Evolutionary conservation across 179 eudicot species (phyloP), one percentile per base, ranked within the genome.

Genomic region (Gypsophila paniculata): DNA sequence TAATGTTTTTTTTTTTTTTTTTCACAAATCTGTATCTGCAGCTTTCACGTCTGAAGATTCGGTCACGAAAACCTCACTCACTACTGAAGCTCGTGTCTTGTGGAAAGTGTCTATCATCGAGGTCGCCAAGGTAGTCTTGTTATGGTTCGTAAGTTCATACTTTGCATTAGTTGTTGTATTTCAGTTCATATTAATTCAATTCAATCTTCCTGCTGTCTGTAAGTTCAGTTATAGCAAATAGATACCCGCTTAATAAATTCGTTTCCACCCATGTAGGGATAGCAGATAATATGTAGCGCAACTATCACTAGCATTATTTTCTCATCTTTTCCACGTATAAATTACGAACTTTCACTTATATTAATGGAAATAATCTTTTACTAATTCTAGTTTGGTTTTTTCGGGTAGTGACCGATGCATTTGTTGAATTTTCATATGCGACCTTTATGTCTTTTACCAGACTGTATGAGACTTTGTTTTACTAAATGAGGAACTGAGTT

Each of bases 61-160:
- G 88, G 75, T 76, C 85, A 26, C 83, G 89, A 72, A 86, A 78
- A 62, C 81, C 87, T 65, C 83, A 74, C 38, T 62, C 88, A 14
- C 73, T 93, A 81, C 82, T 88, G 74, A 85, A 83, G 82, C 85
- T 82, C 29, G 85, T 93, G 32, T 84, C 90, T 10, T 93, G 98
- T 60, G 98, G 97, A 66, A 86, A 77, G 73, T 91, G 93, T 77
- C 65, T 89, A 67, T 77, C 96, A 12, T 49, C 86, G 39, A 88
- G 78, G 74, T 93, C 98, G 11, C 91, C 95, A 19, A 86, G 90
- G 85, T 83, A 82, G 82, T 13, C 36, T 29, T 12, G 54, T 48
- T 5, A 70, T 26, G 66, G 46, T n/a, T 19, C 1, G 38, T 39
- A 19, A 65, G 58, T 49, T 48, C 55, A 48, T 49, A 25, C 42